A percentile compares a stretch with the other conserved stretches of the same genome.
These are phyloP conservation scores for Mucor racemosus DNA, from an alignment of 371 early-diverging fungal species.

Conservation along the genomic window DNA sequence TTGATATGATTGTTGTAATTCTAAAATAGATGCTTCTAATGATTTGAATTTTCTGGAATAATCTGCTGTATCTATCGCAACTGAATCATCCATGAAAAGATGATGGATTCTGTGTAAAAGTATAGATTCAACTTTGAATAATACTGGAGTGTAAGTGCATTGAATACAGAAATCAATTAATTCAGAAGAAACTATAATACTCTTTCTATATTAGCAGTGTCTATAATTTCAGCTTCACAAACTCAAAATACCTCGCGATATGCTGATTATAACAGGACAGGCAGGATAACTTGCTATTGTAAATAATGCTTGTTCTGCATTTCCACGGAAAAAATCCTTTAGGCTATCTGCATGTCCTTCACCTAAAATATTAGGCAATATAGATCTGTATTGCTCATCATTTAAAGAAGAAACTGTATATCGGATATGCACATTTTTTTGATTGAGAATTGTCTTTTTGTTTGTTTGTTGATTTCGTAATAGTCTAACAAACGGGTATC, in stretches of 20 bases:
- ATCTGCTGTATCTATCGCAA: not conserved
- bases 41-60: slow-evolving; percentile 2
- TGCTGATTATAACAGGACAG: slow-evolving; percentile 18
- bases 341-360: slow-evolving; percentile 24
- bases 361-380: slow-evolving; percentile 15
- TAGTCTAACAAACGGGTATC: slow-evolving; percentile 17
- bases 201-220: not conserved
- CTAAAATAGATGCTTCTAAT: slow-evolving; percentile 14
- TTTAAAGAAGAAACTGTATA: slow-evolving; percentile 3
- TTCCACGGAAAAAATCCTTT: slow-evolving; percentile 9
- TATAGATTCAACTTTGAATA: slow-evolving; percentile 24
- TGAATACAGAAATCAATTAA: slow-evolving; percentile 23
- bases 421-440: slow-evolving; percentile 15
- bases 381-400: slow-evolving; percentile 18
- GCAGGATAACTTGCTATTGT: slow-evolving; percentile 24
- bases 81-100: slow-evolving; percentile 1
- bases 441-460: not conserved
- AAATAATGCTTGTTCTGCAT: slow-evolving; percentile 25
- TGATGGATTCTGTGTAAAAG: slow-evolving; percentile 16
- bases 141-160: slow-evolving; percentile 20
- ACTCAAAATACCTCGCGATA: slow-evolving; percentile 15
- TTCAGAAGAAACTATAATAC: slow-evolving; percentile 14
- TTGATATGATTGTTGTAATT: slow-evolving; percentile 19
- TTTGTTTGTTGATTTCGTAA: not conserved
- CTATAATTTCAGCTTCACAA: too few species aligned